phyloP scores from a whole-genome alignment of 768 basidiomycete species.

The Albatrellus ellisii region DNA sequence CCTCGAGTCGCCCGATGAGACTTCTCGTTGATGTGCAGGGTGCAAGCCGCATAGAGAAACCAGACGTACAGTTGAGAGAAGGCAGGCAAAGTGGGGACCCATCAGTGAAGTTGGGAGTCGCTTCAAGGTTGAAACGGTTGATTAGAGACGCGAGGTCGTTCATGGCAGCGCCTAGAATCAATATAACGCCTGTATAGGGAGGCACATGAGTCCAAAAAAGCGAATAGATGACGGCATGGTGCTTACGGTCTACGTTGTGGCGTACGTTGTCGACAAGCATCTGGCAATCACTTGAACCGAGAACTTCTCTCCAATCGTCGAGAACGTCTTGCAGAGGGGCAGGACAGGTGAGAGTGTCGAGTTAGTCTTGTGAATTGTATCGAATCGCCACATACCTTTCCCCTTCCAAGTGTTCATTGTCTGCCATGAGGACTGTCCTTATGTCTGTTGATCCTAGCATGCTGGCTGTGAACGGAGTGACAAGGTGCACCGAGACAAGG shows the following conservation, averaged over 20 bases:
- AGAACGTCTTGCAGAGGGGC: conserved; percentile 48
- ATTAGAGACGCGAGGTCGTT: conserved; percentile 70
- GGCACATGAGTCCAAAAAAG: conserved; percentile 1
- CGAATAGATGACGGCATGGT: background rate
- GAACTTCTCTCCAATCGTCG: conserved; percentile 43
- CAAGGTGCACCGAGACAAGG: no score
- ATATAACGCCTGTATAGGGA: conserved; percentile 35
- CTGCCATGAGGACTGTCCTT: no score
- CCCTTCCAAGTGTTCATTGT: conserved; percentile 9
- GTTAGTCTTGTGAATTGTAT: conserved; percentile 19
- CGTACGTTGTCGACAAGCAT: no score
- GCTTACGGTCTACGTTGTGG: conserved; percentile 42
- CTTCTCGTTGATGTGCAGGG: conserved; percentile 18
- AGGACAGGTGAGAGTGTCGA: conserved; percentile 32
- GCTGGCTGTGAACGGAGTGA: no score
- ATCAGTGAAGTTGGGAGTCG: conserved; percentile 45
- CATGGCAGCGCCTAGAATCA: conserved; percentile 64
- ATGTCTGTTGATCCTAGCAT: no score
- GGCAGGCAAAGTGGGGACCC: conserved; percentile 20
- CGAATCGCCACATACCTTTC: conserved; percentile 31
- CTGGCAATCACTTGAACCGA: conserved; percentile 36
- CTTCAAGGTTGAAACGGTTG: conserved; percentile 63
- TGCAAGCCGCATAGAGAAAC: conserved; percentile 1
- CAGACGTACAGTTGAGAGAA: conserved; percentile 15
- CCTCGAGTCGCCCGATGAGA: conserved; percentile 19